These are phyloP conservation scores for Chaetoscypha palmicola DNA, from an alignment of 2,329 filamentous ascomycete genomes.

Conservation along the genomic window DNA sequence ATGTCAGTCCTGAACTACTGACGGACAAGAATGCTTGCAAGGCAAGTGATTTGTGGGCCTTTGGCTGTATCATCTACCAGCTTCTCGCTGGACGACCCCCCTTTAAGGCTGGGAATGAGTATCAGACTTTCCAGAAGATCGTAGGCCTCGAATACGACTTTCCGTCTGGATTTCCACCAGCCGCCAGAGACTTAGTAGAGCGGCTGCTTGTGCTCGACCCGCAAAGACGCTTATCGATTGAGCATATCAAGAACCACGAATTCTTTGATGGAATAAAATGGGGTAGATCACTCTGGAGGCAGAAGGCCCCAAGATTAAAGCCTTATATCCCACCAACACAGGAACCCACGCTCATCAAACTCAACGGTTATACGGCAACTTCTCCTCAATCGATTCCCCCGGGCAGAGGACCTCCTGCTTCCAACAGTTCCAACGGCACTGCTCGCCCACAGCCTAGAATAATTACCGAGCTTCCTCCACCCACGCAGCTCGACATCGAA, in stretches of 20 bases:
- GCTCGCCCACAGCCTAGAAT: conserved; percentile 63
- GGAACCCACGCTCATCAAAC: conserved; percentile 67
- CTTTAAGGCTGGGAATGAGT: conserved; percentile 94
- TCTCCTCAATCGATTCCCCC: conserved; percentile 25
- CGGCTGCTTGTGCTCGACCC: conserved; percentile 86
- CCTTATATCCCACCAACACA: conserved; percentile 71
- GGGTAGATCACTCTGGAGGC: conserved; percentile 80
- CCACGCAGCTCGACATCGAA: conserved; percentile 93
- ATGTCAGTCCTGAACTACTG: conserved; percentile 94
- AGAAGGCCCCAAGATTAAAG: conserved; percentile 80
- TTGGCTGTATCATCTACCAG: conserved; percentile 96
- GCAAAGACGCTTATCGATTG: conserved; percentile 73
- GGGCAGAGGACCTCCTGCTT: conserved; percentile 29
- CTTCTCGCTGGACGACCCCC: conserved; percentile 90
- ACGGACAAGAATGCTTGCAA: conserved; percentile 97
- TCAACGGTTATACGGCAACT: conserved; percentile 44
- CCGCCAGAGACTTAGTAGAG: conserved; percentile 84
- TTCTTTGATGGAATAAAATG: conserved; percentile 88
- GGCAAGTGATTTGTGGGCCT: conserved; percentile 95
- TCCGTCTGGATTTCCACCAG: conserved; percentile 75
- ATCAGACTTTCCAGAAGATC: conserved; percentile 97
- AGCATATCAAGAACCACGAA: conserved; percentile 93
- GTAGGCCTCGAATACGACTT: conserved; percentile 92
- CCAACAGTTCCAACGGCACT: conserved; percentile 34
- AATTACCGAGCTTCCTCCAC: conserved; percentile 93